Conservation (phyloP, 495 filamentous ascomycete genomes). For the Penicillium turbatum region DNA sequence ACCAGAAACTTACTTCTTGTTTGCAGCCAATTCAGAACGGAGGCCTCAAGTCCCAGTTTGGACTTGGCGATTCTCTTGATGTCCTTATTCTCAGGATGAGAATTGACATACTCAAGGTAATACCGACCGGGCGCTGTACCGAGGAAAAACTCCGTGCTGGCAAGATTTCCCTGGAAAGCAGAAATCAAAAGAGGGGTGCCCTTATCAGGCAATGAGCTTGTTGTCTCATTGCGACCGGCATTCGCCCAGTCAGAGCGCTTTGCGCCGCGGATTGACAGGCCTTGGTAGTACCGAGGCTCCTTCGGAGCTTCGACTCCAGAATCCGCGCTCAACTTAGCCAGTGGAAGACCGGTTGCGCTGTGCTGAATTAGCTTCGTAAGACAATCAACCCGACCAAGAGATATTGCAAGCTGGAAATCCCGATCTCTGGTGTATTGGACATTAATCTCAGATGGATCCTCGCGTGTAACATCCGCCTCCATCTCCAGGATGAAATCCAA, state of each 20-base stretch:
- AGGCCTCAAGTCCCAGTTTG: conserved; percentile 54
- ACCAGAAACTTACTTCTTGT: conserved; percentile 37
- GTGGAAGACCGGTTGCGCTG: conserved; percentile 59
- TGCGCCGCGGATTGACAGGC: conserved; percentile 64
- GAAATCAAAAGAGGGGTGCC: conserved; percentile 54
- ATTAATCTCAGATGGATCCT: conserved; percentile 11
- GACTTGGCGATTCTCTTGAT: conserved; percentile 51
- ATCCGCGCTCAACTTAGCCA: conserved; percentile 56
- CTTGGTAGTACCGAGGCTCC: conserved; percentile 66
- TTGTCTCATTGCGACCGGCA: conserved; percentile 40
- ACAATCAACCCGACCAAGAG: conserved; percentile 38
- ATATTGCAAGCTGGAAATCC: conserved; percentile 40
- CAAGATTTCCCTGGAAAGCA: conserved; percentile 52
- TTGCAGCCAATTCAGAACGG: conserved; percentile 57
- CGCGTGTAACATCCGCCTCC: conserved; percentile 25
- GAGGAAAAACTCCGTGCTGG: conserved; percentile 65
- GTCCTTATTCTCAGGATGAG: conserved; percentile 38
- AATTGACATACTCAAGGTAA: conserved; percentile 59
- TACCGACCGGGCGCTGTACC: conserved; percentile 56
- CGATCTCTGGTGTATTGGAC: not conserved
- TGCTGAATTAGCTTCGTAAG: conserved; percentile 48
- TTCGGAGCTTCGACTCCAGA: conserved; percentile 52
- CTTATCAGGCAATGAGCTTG: conserved; percentile 16
- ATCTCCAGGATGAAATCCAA: conserved; percentile 45
- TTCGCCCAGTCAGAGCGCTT: conserved; percentile 63